Percentiles rank a stretch among this genome's conserved stretches.
Conservation (phyloP, 805 yeast species). For the Saccharomycopsis sp. region DNA sequence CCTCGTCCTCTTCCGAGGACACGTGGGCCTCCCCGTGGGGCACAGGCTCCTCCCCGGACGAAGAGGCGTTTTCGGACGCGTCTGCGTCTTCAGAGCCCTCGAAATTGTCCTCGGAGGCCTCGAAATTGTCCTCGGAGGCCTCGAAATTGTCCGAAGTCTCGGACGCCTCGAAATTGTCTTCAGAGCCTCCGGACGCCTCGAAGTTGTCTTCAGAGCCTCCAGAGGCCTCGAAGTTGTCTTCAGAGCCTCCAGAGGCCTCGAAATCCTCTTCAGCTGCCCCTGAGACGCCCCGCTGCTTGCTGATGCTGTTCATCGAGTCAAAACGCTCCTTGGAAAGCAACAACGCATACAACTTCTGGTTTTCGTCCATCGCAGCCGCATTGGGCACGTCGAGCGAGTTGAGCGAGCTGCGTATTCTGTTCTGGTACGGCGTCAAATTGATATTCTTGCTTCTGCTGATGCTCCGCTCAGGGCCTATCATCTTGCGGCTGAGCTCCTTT, state of each 20-base stretch:
- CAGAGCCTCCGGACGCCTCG: conserved; percentile 5
- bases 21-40: no score
- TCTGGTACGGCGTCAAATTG: conserved; percentile 17
- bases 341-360: conserved; percentile 17
- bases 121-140: conserved; percentile 8
- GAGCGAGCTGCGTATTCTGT: conserved; percentile 11
- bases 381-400: conserved; percentile 11
- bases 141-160: conserved; percentile 7
- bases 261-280: not conserved
- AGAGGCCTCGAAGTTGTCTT: not conserved
- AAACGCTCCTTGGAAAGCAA: conserved; percentile 12
- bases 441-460: conserved; percentile 18
- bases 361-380: conserved; percentile 13
- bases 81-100: conserved; percentile 11
- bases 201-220: not conserved
- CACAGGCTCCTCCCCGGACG: conserved; percentile 2
- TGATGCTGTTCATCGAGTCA: conserved; percentile 12
- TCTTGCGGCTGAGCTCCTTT: conserved; percentile 13
- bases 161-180: conserved; percentile 4
- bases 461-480: conserved; percentile 16
- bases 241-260: not conserved
- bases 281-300: not conserved
- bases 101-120: conserved; percentile 7
- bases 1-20: conserved; percentile 15
- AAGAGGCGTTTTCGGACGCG: not conserved